A percentile compares a stretch with the other conserved stretches of the same genome.
These are phyloP conservation scores for Fusarium beomiforme DNA, from an alignment of 2,329 filamentous ascomycete genomes.

Conservation along the genomic window DNA sequence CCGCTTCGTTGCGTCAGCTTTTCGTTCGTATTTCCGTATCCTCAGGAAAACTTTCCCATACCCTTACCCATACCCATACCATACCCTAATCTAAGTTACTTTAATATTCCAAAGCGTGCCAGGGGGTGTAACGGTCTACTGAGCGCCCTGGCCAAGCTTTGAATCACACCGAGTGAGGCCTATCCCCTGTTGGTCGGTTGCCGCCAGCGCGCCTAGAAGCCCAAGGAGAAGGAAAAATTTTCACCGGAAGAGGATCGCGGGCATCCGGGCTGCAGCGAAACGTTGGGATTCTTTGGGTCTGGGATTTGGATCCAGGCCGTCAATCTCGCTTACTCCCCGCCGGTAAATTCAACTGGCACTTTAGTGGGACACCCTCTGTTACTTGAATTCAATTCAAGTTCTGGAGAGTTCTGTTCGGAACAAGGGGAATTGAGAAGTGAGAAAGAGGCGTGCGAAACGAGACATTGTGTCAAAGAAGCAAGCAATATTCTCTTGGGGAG, in stretches of 20 bases:
- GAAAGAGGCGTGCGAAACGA: conserved; percentile 14
- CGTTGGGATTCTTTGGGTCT: conserved; percentile 39
- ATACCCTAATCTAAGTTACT: conserved; percentile 20
- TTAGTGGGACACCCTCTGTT: conserved; percentile 32
- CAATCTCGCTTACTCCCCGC: conserved; percentile 50
- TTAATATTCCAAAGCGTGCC: conserved; percentile 20
- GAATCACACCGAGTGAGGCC: conserved; percentile 43
- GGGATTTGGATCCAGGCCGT: conserved; percentile 39
- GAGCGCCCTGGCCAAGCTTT: conserved; percentile 36
- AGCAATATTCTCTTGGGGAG: not conserved
- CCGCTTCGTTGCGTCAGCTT: conserved; percentile 38
- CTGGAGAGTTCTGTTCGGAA: conserved; percentile 25
- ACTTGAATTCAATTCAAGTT: conserved; percentile 1
- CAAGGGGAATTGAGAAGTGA: conserved; percentile 23
- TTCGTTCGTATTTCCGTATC: conserved; percentile 38
- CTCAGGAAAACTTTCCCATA: conserved; percentile 17
- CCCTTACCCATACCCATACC: not conserved
- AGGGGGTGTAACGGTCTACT: conserved; percentile 40
- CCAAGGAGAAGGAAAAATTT: conserved; percentile 45
- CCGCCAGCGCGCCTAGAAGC: conserved; percentile 45
- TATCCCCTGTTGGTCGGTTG: conserved; percentile 40
- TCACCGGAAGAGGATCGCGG: conserved; percentile 43
- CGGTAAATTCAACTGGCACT: conserved; percentile 48
- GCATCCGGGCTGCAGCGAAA: conserved; percentile 41
- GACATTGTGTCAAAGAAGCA: conserved; percentile 8